Base-by-base conservation (phyloP, 257 asterid genomes). In the Schizonepeta tenuifolia region DNA sequence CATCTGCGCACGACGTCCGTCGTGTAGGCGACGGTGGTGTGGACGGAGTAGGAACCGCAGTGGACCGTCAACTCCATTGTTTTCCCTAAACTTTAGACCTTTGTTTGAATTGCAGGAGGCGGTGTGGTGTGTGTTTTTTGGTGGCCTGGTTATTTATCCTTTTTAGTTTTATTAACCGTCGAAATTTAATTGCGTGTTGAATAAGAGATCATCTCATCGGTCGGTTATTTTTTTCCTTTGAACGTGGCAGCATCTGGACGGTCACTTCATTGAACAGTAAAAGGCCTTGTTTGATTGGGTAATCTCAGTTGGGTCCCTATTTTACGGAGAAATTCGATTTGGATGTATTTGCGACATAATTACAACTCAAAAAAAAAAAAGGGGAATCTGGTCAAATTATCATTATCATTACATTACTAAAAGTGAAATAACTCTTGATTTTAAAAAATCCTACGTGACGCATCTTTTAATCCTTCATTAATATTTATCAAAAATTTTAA, bases 11-110 rank as follows among this genome's bases (percentile, higher is more conserved):
- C 71, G 56, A 22, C 46, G 56, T 44, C 13, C 54, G 74, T 14
- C 7, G 6, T 33, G 75, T 70, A 5, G 7, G 79, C 61, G 75
- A 75, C 75, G 47, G 41, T 40, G 66, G 57, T 60, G 20, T 6
- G 46, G 50, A 75, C 50, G 71, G 8, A 0, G 65, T 36, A 50
- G 43, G 50, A 60, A 61, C 57, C 35, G 65, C 65, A 68, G 28
- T 1, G 9, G 71, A 75, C 18, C 0, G 21, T 9, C 49, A 36
- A 69, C 38, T n/a, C 36, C 47, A 15, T 46, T 36, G 6, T 63
- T 50, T 50, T 15, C 22, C 35, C 59, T 24, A 58, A n/a, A 10
- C 14, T 17, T 17, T 15, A 18, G 12, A 24, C 26, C 26, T 24
- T 2, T 2, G 15, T 20, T 38, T 51, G 44, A 17, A 43, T 2